Conservation (phyloP, 2,329 filamentous ascomycete genomes). For the Polytolypa hystricis region DNA sequence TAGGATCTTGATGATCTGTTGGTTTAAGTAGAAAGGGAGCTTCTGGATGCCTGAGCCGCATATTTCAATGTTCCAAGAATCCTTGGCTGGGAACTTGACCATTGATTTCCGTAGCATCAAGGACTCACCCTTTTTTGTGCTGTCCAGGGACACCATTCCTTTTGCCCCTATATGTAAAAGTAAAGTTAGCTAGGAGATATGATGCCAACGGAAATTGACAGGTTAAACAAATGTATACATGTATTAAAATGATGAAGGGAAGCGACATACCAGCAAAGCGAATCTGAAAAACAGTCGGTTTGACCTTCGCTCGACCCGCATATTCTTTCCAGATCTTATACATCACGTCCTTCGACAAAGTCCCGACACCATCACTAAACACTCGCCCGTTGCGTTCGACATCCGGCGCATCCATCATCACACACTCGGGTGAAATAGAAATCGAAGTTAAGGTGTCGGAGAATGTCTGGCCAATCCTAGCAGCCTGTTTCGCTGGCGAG, state of each 20-base stretch:
- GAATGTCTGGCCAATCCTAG: constrained; percentile 55
- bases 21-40: constrained; percentile 61
- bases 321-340: constrained; percentile 46
- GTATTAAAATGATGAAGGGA: not conserved
- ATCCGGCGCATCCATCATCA: constrained; percentile 18
- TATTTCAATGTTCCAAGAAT: constrained; percentile 17
- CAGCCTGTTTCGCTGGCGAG: constrained; percentile 47
- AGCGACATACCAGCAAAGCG: constrained; percentile 47
- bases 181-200: constrained; percentile 1
- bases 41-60: constrained; percentile 49
- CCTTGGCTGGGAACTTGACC: constrained; percentile 72
- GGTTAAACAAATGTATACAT: not conserved
- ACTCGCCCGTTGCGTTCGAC: constrained; percentile 39
- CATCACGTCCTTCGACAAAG: constrained; percentile 52
- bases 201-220: not conserved
- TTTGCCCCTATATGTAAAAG: constrained; percentile 47
- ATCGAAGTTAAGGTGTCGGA: constrained; percentile 62
- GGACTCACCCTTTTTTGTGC: constrained; percentile 43
- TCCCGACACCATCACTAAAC: constrained; percentile 74
- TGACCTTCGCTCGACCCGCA: constrained; percentile 14
- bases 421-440: constrained; percentile 26
- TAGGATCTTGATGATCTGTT: constrained; percentile 73
- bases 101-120: constrained; percentile 62
- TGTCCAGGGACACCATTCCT: constrained; percentile 65
- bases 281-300: constrained; percentile 50